Evolutionary conservation across 1,139 yeast genomes (phyloP).

Genomic region (Taphrina flavorubra): DNA sequence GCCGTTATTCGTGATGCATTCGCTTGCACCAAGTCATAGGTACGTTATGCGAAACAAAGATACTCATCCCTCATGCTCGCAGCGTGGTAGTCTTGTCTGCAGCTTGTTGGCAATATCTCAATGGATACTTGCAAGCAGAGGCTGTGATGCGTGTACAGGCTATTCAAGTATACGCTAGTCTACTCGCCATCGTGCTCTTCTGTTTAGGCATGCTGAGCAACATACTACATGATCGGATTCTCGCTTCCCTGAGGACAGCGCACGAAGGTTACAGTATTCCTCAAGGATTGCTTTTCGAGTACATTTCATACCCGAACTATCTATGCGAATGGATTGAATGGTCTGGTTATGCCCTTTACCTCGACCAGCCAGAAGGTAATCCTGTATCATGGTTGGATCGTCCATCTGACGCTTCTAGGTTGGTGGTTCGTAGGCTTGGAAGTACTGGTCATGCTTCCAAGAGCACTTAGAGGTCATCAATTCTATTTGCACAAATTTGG

Average conservation of each 20-base stretch:
- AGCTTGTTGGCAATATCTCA: conserved; percentile 29
- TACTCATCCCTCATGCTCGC: too few species aligned
- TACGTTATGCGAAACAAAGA: not conserved
- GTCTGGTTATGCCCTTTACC: conserved; percentile 39
- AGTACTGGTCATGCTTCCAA: conserved; percentile 38
- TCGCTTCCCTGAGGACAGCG: conserved; percentile 29
- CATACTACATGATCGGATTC: conserved; percentile 40
- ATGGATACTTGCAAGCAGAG: conserved; percentile 20
- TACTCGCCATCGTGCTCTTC: conserved; percentile 7
- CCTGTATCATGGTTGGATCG: not conserved
- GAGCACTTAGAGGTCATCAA: conserved; percentile 33
- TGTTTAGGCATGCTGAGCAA: conserved; percentile 41
- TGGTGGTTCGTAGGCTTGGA: conserved; percentile 37
- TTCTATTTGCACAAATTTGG: conserved; percentile 33
- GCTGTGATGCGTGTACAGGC: not conserved
- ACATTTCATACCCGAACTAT: conserved; percentile 40
- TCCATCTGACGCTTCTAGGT: not conserved
- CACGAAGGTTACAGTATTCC: conserved; percentile 32
- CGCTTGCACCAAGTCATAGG: conserved; percentile 37
- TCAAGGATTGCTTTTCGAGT: conserved; percentile 37
- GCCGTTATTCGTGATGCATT: conserved; percentile 38
- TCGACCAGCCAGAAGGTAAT: conserved; percentile 18
- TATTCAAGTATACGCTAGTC: not conserved
- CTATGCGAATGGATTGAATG: conserved; percentile 43
- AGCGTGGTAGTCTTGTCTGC: conserved; percentile 18